Base-by-base conservation (phyloP, 2,329 filamentous ascomycete species). In the Lecanicillium sp. region DNA sequence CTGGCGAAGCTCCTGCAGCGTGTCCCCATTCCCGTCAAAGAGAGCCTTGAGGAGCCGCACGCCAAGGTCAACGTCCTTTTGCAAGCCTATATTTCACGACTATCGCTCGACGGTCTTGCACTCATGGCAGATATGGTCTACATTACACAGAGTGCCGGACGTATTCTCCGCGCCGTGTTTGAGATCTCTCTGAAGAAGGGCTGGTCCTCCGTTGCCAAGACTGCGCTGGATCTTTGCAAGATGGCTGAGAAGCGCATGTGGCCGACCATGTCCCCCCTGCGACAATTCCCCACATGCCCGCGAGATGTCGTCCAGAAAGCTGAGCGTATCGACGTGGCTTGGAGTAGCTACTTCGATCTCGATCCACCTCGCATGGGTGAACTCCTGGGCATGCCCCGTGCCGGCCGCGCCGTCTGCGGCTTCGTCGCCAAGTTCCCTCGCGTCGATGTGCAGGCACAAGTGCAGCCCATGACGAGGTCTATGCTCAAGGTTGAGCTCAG, bases 221-320 rank as follows among this genome's bases (percentile, higher is more conserved):
- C 84, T 45, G 89, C 92, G 1, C 70, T 98, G 30, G 87, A 95
- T 52, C 74, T 98, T 38, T 98, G 94, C 67, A 98, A 98, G 68
- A 97, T 95, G 87, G 92, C 90, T 0, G 92, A 98, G 68, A 95
- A 95, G 71, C 78, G 94, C 36, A 98, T 98, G 94, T 98, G 92
- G 92, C 89, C 90, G 12, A 97, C 90, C 5, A 98, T 97, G 92
- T 87, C 87, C 28, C 92, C 94, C 10, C 71, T 98, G 22, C 79
- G 92, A 39, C 92, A 98, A 55, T 98, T 98, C 56, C 77, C 84
- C 4, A 67, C 69, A 29, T 95, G 88, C 54, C 80, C 89, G 3
- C 72, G 79, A 29, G 90, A 97, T 42, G 86, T 97, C 38, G 69
- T 97, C 35, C 81, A 87, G 49, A 97, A 97, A 64, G 84, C 89